phyloP scores from a whole-genome alignment of 2,329 filamentous ascomycete genomes.

The Sporothrix euskadiensis region DNA sequence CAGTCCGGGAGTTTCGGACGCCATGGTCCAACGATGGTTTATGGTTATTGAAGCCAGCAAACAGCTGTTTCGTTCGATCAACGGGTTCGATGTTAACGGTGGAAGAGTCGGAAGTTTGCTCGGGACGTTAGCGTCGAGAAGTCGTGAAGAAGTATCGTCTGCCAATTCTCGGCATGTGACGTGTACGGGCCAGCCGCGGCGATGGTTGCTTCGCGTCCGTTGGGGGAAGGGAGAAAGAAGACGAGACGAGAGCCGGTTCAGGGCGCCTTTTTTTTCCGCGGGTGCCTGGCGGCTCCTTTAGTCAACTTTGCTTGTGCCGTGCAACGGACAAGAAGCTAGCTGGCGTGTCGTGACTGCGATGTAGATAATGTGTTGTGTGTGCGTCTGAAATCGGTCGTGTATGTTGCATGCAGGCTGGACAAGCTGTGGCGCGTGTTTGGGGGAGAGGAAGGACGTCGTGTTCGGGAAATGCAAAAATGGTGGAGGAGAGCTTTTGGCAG shows the following conservation, averaged over 20 bases:
- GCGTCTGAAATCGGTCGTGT: not conserved
- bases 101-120: not conserved
- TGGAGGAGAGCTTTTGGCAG: not conserved
- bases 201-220: not conserved
- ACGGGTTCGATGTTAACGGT: not conserved
- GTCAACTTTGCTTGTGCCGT: not conserved
- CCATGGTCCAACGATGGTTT: not conserved
- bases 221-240: not conserved
- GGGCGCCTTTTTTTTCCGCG: not conserved
- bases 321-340: not conserved
- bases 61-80: not conserved
- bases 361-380: not conserved
- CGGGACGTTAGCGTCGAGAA: not conserved
- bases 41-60: not conserved
- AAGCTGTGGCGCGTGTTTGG: not conserved
- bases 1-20: constrained; percentile 24
- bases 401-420: not conserved
- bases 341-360: not conserved
- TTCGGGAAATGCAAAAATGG: not conserved
- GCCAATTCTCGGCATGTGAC: constrained; percentile 10
- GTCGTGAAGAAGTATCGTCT: not conserved
- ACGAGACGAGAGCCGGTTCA: not conserved
- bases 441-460: not conserved
- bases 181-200: not conserved
- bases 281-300: constrained; percentile 1